A percentile compares a stretch with the other conserved stretches of the same genome.
Evolutionary conservation across 306 rosid species (phyloP).

Genomic region (Fragaria vesca): DNA sequence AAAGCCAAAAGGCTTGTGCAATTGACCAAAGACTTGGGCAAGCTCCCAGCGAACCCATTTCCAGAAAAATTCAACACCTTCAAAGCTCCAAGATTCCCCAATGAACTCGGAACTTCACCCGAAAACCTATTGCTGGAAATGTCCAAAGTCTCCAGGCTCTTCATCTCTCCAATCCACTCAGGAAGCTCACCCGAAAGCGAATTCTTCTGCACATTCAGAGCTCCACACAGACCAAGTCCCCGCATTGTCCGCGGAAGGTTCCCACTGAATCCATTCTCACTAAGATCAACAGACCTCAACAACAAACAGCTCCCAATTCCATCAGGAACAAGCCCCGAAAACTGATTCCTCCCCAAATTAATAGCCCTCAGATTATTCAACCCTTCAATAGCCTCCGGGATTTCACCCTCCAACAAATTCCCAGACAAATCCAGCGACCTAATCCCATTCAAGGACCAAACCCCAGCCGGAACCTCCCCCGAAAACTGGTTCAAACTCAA

Average conservation of each 20-base stretch:
- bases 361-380: slow-evolving; percentile 68
- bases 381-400: slow-evolving; percentile 50
- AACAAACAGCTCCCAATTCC: slow-evolving; percentile 88
- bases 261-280: slow-evolving; percentile 73
- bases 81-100: slow-evolving; percentile 62
- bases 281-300: slow-evolving; percentile 78
- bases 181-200: slow-evolving; percentile 73
- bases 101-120: slow-evolving; percentile 62
- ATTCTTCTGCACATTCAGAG: slow-evolving; percentile 54
- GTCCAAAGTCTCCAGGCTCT: slow-evolving; percentile 67
- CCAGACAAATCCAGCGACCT: slow-evolving; percentile 76
- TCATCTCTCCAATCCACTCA: slow-evolving; percentile 80
- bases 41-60: slow-evolving; percentile 65
- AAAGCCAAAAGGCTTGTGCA: slow-evolving; percentile 56
- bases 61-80: slow-evolving; percentile 66
- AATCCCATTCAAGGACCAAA: slow-evolving; percentile 80
- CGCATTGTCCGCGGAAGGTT: slow-evolving; percentile 61
- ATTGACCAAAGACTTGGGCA: slow-evolving; percentile 62
- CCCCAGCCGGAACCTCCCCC: slow-evolving; percentile 58
- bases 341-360: slow-evolving; percentile 57
- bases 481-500: slow-evolving; percentile 72
- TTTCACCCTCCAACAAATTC: slow-evolving; percentile 69
- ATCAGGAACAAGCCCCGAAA: slow-evolving; percentile 66
- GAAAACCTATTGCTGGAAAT: slow-evolving; percentile 68
- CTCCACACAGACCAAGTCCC: slow-evolving; percentile 59